phyloP scores from a whole-genome alignment of 2,329 filamentous ascomycete species.

The Gnomoniopsis sp. region DNA sequence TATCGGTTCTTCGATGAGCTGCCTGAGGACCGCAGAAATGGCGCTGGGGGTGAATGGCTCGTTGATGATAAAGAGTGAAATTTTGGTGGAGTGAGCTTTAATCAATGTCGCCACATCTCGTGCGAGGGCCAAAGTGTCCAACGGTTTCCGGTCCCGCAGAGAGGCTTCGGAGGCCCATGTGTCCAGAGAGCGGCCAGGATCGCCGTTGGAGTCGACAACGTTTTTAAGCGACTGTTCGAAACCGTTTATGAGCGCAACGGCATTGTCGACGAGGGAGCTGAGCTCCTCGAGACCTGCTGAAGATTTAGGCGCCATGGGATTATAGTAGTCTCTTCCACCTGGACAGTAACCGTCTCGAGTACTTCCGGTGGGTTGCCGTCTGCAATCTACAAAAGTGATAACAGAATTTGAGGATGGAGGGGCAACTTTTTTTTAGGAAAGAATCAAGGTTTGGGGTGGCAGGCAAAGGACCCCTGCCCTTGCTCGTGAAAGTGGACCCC shows the following conservation, averaged over 20 bases:
- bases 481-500: not conserved
- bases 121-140: conserved; percentile 65
- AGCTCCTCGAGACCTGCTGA: conserved; percentile 22
- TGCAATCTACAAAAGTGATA: not conserved
- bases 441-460: not conserved
- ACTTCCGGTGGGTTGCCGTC: not conserved
- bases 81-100: conserved; percentile 79
- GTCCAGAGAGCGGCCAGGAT: conserved; percentile 11
- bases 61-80: conserved; percentile 83
- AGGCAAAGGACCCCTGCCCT: not conserved
- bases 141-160: conserved; percentile 16
- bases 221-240: conserved; percentile 14
- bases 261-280: conserved; percentile 20
- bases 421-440: conserved; percentile 1
- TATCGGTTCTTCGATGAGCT: conserved; percentile 70
- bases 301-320: conserved; percentile 1
- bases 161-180: conserved; percentile 15
- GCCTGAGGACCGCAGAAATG: conserved; percentile 64
- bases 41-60: conserved; percentile 81
- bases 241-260: conserved; percentile 23
- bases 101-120: conserved; percentile 70
- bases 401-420: conserved; percentile 4
- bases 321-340: not conserved
- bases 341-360: not conserved
- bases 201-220: conserved; percentile 16